Percentiles rank a stretch among this genome's conserved stretches.
phyloP scores from a whole-genome alignment of 495 filamentous ascomycete genomes.

The Aspergillus sclerotiicarbonarius region DNA sequence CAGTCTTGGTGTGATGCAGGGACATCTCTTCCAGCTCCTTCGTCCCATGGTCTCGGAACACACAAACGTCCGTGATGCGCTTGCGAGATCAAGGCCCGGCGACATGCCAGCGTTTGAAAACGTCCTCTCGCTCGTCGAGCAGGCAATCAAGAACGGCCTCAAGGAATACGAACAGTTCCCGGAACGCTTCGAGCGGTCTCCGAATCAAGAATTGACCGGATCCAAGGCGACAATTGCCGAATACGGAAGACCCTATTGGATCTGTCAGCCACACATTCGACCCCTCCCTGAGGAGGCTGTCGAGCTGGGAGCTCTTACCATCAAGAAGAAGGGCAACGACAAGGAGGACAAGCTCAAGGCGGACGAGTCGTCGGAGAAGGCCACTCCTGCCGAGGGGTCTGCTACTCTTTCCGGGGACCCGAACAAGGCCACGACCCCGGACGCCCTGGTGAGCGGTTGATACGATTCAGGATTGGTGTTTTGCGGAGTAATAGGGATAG shows the following conservation, averaged over 20 bases:
- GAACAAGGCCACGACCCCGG: slow-evolving; percentile 28
- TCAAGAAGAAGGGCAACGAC: slow-evolving; percentile 54
- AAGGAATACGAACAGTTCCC: slow-evolving; percentile 65
- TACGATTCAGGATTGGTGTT: neutral
- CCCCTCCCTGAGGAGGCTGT: slow-evolving; percentile 87
- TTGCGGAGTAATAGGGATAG: slow-evolving; percentile 6
- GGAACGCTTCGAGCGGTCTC: slow-evolving; percentile 47
- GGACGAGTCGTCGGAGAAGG: slow-evolving; percentile 15
- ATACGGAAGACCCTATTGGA: slow-evolving; percentile 83
- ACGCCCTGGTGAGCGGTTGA: slow-evolving; percentile 38
- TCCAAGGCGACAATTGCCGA: slow-evolving; percentile 65
- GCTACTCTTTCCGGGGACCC: slow-evolving; percentile 17
- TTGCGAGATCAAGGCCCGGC: slow-evolving; percentile 63
- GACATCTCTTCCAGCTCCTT: slow-evolving; percentile 90
- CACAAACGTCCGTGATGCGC: slow-evolving; percentile 75
- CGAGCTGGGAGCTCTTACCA: slow-evolving; percentile 70
- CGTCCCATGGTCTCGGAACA: slow-evolving; percentile 74
- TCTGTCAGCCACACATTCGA: slow-evolving; percentile 87
- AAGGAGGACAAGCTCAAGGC: slow-evolving; percentile 22
- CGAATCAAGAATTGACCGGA: slow-evolving; percentile 41
- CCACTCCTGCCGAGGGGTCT: slow-evolving; percentile 15
- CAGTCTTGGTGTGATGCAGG: slow-evolving; percentile 80
- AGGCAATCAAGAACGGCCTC: slow-evolving; percentile 67
- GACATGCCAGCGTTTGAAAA: slow-evolving; percentile 72
- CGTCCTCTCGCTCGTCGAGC: slow-evolving; percentile 65